Percentiles rank a stretch among this genome's conserved stretches.
Evolutionary conservation across 805 yeast genomes (phyloP).

Genomic region (Wickerhamiella spandovensis): DNA sequence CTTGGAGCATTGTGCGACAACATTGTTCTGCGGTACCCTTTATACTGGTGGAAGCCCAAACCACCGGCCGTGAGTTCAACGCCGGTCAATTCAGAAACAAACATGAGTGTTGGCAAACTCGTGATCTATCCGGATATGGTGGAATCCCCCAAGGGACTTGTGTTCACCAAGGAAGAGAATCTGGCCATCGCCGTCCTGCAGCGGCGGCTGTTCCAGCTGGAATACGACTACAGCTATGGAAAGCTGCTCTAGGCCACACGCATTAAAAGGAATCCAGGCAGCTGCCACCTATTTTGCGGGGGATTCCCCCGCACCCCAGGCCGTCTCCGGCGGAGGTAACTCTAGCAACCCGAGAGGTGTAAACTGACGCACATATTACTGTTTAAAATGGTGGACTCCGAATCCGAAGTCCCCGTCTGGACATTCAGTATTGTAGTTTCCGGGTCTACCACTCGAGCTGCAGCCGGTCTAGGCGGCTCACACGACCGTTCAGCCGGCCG

Average conservation of each 20-base stretch:
- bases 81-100: not conserved
- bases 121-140: not conserved
- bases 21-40: conserved; percentile 39
- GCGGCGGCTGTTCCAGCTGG: not conserved
- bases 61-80: not conserved
- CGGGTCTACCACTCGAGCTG: too few relatives aligned
- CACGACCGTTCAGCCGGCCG: too few relatives aligned
- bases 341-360: too few relatives aligned
- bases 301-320: too few relatives aligned
- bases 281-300: too few relatives aligned
- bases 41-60: conserved; percentile 31
- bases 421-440: too few relatives aligned
- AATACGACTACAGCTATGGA: not conserved
- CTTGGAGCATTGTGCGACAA: conserved; percentile 45
- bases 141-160: not conserved
- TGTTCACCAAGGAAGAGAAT: not conserved
- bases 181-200: not conserved
- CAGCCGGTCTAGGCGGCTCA: too few relatives aligned
- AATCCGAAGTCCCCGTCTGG: too few relatives aligned
- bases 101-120: not conserved
- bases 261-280: too few relatives aligned
- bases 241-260: not conserved
- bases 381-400: too few relatives aligned
- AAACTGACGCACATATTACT: too few relatives aligned
- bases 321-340: too few relatives aligned